Percentiles rank a stretch among this genome's conserved stretches.
Evolutionary conservation across 2,329 filamentous ascomycete genomes (phyloP).

Genomic region (Cladophialophora psammophila): DNA sequence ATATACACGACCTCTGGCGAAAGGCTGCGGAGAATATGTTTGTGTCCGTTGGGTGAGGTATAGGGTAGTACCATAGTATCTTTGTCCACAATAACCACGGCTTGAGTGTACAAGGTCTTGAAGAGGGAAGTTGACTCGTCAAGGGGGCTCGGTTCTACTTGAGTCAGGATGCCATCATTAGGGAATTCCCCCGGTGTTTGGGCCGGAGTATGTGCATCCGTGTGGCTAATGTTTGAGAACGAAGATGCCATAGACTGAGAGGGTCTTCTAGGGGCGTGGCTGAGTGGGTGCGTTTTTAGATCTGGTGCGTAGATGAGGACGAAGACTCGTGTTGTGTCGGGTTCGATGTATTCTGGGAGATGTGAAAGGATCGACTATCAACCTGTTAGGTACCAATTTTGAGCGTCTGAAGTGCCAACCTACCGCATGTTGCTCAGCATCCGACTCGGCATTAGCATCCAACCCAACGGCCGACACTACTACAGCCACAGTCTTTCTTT

Average conservation of each 20-base stretch:
- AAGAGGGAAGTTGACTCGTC: constrained; percentile 66
- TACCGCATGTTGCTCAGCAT: constrained; percentile 81
- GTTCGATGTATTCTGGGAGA: constrained; percentile 79
- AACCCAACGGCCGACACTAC: constrained; percentile 81
- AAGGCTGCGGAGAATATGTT: constrained; percentile 85
- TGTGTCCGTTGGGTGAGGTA: constrained; percentile 79
- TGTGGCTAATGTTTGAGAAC: constrained; percentile 82
- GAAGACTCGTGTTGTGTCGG: constrained; percentile 77
- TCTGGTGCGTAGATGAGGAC: constrained; percentile 87
- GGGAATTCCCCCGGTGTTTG: constrained; percentile 66
- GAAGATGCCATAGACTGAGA: constrained; percentile 69
- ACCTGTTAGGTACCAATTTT: constrained; percentile 22
- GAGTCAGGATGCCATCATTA: constrained; percentile 62
- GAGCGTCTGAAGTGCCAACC: constrained; percentile 47
- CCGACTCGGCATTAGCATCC: constrained; percentile 63
- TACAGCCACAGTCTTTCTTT: constrained; percentile 81
- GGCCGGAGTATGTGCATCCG: constrained; percentile 72
- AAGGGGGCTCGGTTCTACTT: constrained; percentile 49
- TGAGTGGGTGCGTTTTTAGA: constrained; percentile 70
- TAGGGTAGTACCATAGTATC: constrained; percentile 89
- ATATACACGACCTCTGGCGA: constrained; percentile 87
- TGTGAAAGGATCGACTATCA: constrained; percentile 83
- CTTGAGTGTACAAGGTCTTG: constrained; percentile 81
- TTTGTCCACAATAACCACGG: constrained; percentile 78
- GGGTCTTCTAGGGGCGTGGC: constrained; percentile 50